Evolutionary conservation across 768 basidiomycete genomes (phyloP).

Genomic region (Boletus patriciae): DNA sequence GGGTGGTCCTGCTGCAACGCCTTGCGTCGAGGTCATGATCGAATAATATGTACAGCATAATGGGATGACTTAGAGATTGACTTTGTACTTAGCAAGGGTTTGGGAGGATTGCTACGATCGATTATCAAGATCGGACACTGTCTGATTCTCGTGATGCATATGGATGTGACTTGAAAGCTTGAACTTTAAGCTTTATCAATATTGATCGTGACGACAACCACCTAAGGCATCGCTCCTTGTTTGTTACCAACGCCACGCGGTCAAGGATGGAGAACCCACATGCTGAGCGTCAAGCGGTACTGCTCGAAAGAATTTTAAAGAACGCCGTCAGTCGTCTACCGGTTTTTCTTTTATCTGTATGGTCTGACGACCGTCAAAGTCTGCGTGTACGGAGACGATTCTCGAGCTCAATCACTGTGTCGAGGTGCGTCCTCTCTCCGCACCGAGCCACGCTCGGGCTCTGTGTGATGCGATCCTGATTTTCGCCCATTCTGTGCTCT

Average conservation of each 20-base stretch:
- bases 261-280: conserved; percentile 91
- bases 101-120: conserved; percentile 16
- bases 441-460: background rate
- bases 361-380: conserved; percentile 49
- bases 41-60: background rate
- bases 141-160: background rate
- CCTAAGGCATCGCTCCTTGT: background rate
- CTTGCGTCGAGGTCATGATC: conserved; percentile 7
- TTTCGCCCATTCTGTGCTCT: too few relatives aligned
- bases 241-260: conserved; percentile 6
- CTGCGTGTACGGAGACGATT: conserved; percentile 91
- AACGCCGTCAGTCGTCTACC: conserved; percentile 61
- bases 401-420: conserved; percentile 86
- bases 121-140: background rate
- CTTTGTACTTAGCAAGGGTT: conserved; percentile 9
- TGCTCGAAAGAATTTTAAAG: conserved; percentile 88
- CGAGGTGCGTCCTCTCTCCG: conserved; percentile 51
- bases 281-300: conserved; percentile 86
- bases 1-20: conserved; percentile 15
- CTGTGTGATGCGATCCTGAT: background rate
- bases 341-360: background rate
- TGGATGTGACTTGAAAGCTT: background rate
- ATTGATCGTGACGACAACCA: conserved; percentile 1
- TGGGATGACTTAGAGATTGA: background rate
- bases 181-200: too few relatives aligned